Evolutionary conservation across 2,329 filamentous ascomycete genomes (phyloP).

Genomic region (Mollisiaceae sp.): DNA sequence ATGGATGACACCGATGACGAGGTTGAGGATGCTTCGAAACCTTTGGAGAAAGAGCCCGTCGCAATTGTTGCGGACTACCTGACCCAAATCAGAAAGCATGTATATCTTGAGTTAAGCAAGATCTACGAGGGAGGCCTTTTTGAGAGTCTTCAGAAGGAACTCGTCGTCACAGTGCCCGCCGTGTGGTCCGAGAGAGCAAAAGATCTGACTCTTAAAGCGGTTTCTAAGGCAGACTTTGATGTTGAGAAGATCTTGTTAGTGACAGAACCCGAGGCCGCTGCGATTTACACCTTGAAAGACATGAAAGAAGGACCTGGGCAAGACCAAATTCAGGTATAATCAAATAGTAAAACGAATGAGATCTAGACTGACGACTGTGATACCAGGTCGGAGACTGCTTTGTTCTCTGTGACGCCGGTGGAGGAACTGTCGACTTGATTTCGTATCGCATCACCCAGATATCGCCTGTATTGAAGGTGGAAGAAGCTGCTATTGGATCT

Average conservation of each 20-base stretch:
- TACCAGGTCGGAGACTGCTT: slow-evolving; percentile 10
- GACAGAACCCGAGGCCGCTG: slow-evolving; percentile 16
- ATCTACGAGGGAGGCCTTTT: neutral
- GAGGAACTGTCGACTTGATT: slow-evolving; percentile 14
- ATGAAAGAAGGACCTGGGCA: slow-evolving; percentile 1
- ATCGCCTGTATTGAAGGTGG: neutral
- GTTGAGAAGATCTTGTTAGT: slow-evolving; percentile 7
- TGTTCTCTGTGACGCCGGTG: slow-evolving; percentile 14
- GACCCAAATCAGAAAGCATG: slow-evolving; percentile 3
- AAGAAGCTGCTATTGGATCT: slow-evolving; percentile 12
- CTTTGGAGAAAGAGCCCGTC: neutral
- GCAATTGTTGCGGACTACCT: slow-evolving; percentile 12
- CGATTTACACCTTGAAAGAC: slow-evolving; percentile 4
- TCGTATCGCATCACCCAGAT: neutral
- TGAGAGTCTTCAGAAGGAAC: neutral
- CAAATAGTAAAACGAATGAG: neutral
- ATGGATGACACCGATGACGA: neutral
- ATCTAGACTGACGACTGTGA: neutral
- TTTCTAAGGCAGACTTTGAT: slow-evolving; percentile 10
- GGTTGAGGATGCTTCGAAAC: neutral
- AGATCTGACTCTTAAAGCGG: slow-evolving; percentile 10
- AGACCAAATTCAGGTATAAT: slow-evolving; percentile 1
- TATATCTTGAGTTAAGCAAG: neutral
- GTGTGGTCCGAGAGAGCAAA: slow-evolving; percentile 16
- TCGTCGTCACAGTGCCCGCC: slow-evolving; percentile 15